Conservation (phyloP, 139 green algal genomes). For the Yamagishiella unicocca region DNA sequence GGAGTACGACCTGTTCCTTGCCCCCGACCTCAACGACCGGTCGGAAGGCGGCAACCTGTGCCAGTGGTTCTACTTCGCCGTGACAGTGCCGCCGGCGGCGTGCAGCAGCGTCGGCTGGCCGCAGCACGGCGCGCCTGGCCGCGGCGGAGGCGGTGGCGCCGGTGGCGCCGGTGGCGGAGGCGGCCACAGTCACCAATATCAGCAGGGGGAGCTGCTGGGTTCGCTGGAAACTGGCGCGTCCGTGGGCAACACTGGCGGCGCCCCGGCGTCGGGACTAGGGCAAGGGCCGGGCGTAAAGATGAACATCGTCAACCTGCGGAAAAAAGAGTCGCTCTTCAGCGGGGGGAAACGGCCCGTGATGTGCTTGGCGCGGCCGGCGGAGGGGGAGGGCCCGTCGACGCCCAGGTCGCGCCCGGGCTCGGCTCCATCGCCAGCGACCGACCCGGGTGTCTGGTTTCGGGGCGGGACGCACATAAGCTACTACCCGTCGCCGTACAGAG, state of each 20-base stretch:
- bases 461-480: constrained; percentile 52
- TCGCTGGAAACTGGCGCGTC: not conserved
- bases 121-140: not conserved
- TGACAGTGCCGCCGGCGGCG: constrained; percentile 21
- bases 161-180: not conserved
- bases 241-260: not conserved
- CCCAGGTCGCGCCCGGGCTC: not conserved
- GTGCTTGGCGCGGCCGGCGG: constrained; percentile 25
- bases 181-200: not conserved
- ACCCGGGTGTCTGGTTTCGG: constrained; percentile 39
- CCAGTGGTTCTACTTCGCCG: constrained; percentile 51
- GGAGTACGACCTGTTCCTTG: constrained; percentile 83
- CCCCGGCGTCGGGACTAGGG: not conserved
- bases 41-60: constrained; percentile 59
- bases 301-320: constrained; percentile 75
- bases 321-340: constrained; percentile 63
- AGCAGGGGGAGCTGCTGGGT: not conserved
- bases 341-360: constrained; percentile 65
- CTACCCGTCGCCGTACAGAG: constrained; percentile 65
- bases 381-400: not conserved
- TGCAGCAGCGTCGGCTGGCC: constrained; percentile 24
- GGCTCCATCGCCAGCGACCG: not conserved
- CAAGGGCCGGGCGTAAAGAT: constrained; percentile 49
- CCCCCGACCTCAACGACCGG: constrained; percentile 67
- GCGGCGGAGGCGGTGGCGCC: not conserved